Evolutionary conservation across 495 filamentous ascomycete species (phyloP), one percentile per base, ranked within the genome.

Genomic region (Penicillium fimorum): DNA sequence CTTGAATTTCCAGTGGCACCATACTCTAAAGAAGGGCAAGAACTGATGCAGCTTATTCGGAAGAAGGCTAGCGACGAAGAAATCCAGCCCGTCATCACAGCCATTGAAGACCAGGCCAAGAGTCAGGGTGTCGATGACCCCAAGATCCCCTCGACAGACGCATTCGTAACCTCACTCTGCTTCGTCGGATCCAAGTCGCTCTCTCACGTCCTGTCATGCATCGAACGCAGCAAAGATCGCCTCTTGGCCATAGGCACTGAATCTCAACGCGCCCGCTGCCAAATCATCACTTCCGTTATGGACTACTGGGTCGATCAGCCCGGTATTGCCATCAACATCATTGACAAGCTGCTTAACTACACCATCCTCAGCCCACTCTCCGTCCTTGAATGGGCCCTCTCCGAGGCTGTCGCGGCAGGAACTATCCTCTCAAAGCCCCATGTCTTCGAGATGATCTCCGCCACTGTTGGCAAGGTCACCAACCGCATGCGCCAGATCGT

Each of bases 261-360:
- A 47, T 93, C 89, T 0, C 81, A 87, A 40, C 75, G 75, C 20
- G 91, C 91, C 2, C 84, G 90, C 18, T 81, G 82, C 51, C 95
- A 99, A 69, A 96, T 99, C 58, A 89, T 97, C 57, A 82, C 84
- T 11, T 89, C 88, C 9, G 93, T 97, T 29, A 87, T 97, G 77
- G 83, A 86, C 13, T 97, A 96, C 76, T 99, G 94, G 94, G 80
- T 81, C 38, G 87, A 92, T 51, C 94, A 97, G 60, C 91, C 94
- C 0, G 94, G 94, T 32, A 86, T 96, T 41, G 95, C 92, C 30
- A 87, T 97, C 64, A 89, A 88, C 63, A 92, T 99, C 62, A 81
- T 97, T 53, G 94, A 99, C 77, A 97, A 96, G 74, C 80, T 99
- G 4, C 86, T 99, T 27, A 99, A 99, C 69, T 99, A 97, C 76